Base-by-base conservation (phyloP, 169 alveolate genomes). In the Cardiosporidium cionae region DNA sequence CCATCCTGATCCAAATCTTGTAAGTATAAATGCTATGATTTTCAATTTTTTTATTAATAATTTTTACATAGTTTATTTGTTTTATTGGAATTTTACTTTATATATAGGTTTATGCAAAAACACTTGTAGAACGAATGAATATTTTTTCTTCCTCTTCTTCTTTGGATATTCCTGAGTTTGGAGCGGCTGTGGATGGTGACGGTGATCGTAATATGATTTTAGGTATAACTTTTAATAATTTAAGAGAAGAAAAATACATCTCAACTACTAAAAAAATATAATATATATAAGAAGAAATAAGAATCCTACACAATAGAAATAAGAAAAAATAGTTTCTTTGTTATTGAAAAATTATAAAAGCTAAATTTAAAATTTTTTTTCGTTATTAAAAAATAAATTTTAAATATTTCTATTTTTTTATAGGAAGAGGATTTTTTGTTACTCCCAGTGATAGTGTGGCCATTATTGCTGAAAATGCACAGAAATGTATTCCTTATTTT, bases 161-260 rank as follows among this genome's bases (percentile, higher is more conserved):
- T n/a, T n/a, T n/a, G n/a, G n/a, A n/a, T n/a, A n/a, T n/a, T n/a
- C 84, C 85, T 3, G 58, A 63, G 2, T 86, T 95, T 68, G 98
- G 98, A 27, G 97, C 96, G 34, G 98, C 98, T n/a, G 93, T 96
- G 62, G 98, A 95, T 79, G 98, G 98, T 0, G 99, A 96, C 81
- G 95, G 97, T 44, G 99, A 96, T 79, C 90, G 99, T 78, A 94
- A 94, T 81, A 96, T 96, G 97, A 90, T 96, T 52, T 86, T 94
- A 32, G 91, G 93, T 53, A 65, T 66, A 70, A 54, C 7, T 3
- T 0, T n/a, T 6, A 27, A 28, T 2, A 2, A n/a, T n/a, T n/a
- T n/a, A n/a, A n/a, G n/a, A n/a, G n/a, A n/a, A n/a, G n/a, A n/a
- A n/a, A n/a, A n/a, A n/a, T n/a, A n/a, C n/a, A n/a, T n/a, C n/a